A percentile compares a stretch with the other conserved stretches of the same genome.
These are phyloP conservation scores for Penicillium rolfsii DNA, from an alignment of 2,329 filamentous ascomycete genomes.

Conservation along the genomic window DNA sequence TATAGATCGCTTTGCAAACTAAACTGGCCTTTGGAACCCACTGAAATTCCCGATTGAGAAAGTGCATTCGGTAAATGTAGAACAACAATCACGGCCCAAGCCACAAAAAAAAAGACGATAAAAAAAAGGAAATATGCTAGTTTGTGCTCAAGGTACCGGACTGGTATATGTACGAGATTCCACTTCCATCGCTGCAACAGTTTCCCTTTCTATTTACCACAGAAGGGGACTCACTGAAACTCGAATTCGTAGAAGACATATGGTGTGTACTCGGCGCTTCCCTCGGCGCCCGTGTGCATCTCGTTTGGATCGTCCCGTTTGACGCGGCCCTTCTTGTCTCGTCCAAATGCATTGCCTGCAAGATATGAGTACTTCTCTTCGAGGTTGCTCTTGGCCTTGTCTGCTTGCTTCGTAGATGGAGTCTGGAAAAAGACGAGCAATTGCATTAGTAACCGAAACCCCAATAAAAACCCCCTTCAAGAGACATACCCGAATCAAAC, in stretches of 20 bases:
- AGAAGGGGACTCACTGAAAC: slow-evolving; percentile 56
- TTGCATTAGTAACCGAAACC: slow-evolving; percentile 9
- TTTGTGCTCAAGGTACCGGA: slow-evolving; percentile 28
- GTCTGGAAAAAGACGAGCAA: slow-evolving; percentile 59
- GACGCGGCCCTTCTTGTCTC: slow-evolving; percentile 90
- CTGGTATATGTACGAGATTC: slow-evolving; percentile 31
- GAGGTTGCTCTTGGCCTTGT: slow-evolving; percentile 77
- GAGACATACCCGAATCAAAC: slow-evolving; percentile 74
- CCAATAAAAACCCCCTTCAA: not conserved
- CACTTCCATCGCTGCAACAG: not conserved
- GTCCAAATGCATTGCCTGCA: slow-evolving; percentile 88
- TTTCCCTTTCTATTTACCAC: not conserved
- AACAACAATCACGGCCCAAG: not conserved
- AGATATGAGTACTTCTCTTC: slow-evolving; percentile 88
- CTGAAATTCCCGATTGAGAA: not conserved
- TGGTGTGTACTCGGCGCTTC: slow-evolving; percentile 82
- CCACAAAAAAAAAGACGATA: not conserved
- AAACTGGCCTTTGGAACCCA: not conserved
- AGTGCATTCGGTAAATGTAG: not conserved
- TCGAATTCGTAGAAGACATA: slow-evolving; percentile 98
- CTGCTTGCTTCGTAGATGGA: slow-evolving; percentile 71
- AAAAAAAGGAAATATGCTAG: slow-evolving; percentile 16
- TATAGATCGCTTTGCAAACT: slow-evolving; percentile 22
- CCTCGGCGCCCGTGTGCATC: slow-evolving; percentile 73
- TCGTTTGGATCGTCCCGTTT: slow-evolving; percentile 90